A percentile compares a stretch with the other conserved stretches of the same genome.
Evolutionary conservation across 2,329 filamentous ascomycete genomes (phyloP).

Genomic region (Calonectria henricotiae): DNA sequence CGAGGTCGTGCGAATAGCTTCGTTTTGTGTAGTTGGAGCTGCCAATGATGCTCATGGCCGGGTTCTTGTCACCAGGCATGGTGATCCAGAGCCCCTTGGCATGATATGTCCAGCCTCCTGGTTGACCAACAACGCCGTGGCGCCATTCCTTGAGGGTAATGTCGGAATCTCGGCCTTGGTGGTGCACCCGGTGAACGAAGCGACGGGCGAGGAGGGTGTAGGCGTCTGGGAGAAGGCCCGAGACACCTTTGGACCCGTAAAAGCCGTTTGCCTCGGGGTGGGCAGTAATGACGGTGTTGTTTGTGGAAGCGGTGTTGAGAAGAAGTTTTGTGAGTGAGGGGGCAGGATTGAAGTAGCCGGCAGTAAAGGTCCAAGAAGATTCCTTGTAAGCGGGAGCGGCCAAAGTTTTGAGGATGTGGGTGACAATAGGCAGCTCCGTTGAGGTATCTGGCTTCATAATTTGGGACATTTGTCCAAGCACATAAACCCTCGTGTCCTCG

Average conservation of each 20-base stretch:
- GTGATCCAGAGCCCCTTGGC: slow-evolving; percentile 97
- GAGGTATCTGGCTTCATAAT: slow-evolving; percentile 85
- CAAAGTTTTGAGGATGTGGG: slow-evolving; percentile 80
- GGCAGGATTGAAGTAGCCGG: slow-evolving; percentile 98
- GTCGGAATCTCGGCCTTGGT: slow-evolving; percentile 65
- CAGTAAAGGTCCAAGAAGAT: slow-evolving; percentile 95
- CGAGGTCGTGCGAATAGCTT: slow-evolving; percentile 92
- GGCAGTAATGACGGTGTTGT: slow-evolving; percentile 91
- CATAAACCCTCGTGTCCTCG: slow-evolving; percentile 83
- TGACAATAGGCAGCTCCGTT: slow-evolving; percentile 90
- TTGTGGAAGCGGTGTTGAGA: slow-evolving; percentile 78
- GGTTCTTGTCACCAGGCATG: slow-evolving; percentile 75
- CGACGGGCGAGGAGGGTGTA: slow-evolving; percentile 90
- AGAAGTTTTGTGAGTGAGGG: slow-evolving; percentile 86
- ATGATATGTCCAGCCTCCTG: slow-evolving; percentile 96
- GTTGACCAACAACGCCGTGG: slow-evolving; percentile 83
- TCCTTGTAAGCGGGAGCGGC: slow-evolving; percentile 75
- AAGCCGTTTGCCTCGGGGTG: slow-evolving; percentile 97
- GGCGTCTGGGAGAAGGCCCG: slow-evolving; percentile 90
- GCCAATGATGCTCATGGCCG: slow-evolving; percentile 87
- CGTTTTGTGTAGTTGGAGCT: slow-evolving; percentile 97
- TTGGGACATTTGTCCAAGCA: slow-evolving; percentile 90
- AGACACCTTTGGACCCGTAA: slow-evolving; percentile 89
- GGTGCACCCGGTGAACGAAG: slow-evolving; percentile 78
- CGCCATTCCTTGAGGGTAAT: slow-evolving; percentile 92